Evolutionary conservation across 2,329 filamentous ascomycete species (phyloP), one percentile per base, ranked within the genome.

Genomic region (Venturia carpophila): DNA sequence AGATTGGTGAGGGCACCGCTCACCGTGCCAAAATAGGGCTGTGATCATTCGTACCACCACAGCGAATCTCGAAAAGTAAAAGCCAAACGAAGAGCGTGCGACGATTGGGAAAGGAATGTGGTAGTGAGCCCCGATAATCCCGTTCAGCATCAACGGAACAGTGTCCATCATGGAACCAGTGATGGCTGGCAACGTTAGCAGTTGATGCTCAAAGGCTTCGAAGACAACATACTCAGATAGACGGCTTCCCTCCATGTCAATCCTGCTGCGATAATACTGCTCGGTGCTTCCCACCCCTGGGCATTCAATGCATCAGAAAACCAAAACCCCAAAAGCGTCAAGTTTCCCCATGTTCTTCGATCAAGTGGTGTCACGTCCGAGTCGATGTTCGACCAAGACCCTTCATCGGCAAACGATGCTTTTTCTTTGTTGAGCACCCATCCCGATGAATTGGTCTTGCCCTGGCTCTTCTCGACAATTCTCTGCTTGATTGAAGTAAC

Each of bases 221-320:
- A 15, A 24, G n/a, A 7, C 4, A 37, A 34, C 49, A 30, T 56
- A 64, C 74, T 72, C 65, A 68, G 69, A 65, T 70, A 70, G n/a
- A 77, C 70, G 9, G 73, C 70, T 60, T 76, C 73, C 66, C 69
- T 73, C 73, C 74, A 79, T 3, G 77, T 79, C 65, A 79, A 71
- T 15, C 79, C 79, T 5, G 78, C 72, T 17, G 78, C 76, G 56
- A 81, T 76, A 67, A 81, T 80, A n/a, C 77, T 74, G 7, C 77
- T 74, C 3, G 78, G 77, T n/a, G 74, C 75, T 69, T 76, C 73
- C 78, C 79, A 81, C 52, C 74, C 72, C 68, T 79, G 77, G 34
- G 77, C 76, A 63, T 78, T 79, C 68, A 80, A 24, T 11, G 77
- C 73, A 70, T 80, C 79, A 19, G 71, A 74, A 66, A 80, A 75